phyloP scores from a whole-genome alignment of 2,329 filamentous ascomycete species.

The Chaetomium olivaceum region DNA sequence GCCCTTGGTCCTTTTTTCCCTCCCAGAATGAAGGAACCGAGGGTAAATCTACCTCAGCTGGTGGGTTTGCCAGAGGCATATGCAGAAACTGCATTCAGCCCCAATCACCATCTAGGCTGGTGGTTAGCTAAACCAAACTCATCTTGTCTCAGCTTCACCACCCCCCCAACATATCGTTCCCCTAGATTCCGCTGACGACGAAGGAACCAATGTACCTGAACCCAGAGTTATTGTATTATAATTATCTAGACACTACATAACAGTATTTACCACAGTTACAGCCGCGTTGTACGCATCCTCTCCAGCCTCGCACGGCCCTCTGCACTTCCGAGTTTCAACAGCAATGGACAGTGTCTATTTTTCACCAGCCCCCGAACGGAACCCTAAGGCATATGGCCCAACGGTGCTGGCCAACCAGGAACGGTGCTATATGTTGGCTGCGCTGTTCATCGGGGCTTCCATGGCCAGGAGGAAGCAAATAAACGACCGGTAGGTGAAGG shows the following conservation, averaged over 20 bases:
- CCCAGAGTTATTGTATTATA: not conserved
- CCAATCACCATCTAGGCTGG: not conserved
- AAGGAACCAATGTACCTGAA: not conserved
- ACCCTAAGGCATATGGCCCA: constrained; percentile 39
- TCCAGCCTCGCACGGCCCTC: not conserved
- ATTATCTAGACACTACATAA: not conserved
- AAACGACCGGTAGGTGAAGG: constrained; percentile 71
- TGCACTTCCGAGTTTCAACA: not conserved
- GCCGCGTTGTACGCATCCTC: not conserved
- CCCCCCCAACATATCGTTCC: not conserved
- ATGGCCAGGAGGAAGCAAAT: constrained; percentile 73
- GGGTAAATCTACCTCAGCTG: not conserved
- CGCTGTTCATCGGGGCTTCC: not conserved
- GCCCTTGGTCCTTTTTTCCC: not conserved
- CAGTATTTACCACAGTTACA: not conserved
- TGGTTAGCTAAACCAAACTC: not conserved
- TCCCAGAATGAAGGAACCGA: not conserved
- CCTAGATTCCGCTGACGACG: not conserved
- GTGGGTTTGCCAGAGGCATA: not conserved
- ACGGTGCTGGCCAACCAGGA: constrained; percentile 36
- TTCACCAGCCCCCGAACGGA: not conserved
- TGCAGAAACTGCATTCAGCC: not conserved
- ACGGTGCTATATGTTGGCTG: not conserved
- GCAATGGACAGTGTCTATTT: not conserved
- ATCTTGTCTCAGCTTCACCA: not conserved